phyloP scores from a whole-genome alignment of 768 basidiomycete genomes.

The Macrolepiota dolichaula region DNA sequence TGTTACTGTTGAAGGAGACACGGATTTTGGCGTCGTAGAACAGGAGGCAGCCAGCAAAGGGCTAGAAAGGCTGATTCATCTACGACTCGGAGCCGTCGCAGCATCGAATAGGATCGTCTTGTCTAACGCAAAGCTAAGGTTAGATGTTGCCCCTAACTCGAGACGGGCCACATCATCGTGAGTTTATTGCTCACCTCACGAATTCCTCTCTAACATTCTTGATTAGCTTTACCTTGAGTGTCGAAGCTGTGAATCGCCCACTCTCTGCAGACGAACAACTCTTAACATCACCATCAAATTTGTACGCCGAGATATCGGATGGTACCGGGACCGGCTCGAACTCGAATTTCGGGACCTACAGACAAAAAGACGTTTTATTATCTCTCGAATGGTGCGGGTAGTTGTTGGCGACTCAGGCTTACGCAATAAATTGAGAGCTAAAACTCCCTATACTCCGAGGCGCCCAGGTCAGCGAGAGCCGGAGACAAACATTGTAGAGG shows the following conservation, averaged over 20 bases:
- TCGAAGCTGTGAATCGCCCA: conserved; percentile 12
- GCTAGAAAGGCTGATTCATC: conserved; percentile 10
- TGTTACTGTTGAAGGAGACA: conserved; percentile 35
- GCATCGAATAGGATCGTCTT: conserved; percentile 25
- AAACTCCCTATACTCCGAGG: conserved; percentile 42
- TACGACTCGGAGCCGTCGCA: conserved; percentile 20
- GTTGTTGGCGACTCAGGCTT: conserved; percentile 43
- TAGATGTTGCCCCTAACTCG: neutral
- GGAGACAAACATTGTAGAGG: conserved; percentile 35
- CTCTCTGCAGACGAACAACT: conserved; percentile 22
- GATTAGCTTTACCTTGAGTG: conserved; percentile 23
- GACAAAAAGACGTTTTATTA: conserved; percentile 41
- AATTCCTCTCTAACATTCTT: neutral
- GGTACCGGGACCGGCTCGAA: conserved; percentile 52
- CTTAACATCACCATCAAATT: conserved; percentile 29
- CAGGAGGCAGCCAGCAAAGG: conserved; percentile 24
- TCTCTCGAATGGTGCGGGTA: conserved; percentile 39
- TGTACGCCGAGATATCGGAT: conserved; percentile 34
- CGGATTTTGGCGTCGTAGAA: conserved; percentile 54
- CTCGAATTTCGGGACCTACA: conserved; percentile 45
- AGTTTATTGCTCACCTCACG: neutral
- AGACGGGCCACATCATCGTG: conserved; percentile 7
- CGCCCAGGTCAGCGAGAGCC: conserved; percentile 26
- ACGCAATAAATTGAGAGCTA: conserved; percentile 41
- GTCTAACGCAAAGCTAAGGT: neutral